A percentile compares a stretch with the other conserved stretches of the same genome.
Evolutionary conservation across 805 yeast genomes (phyloP).

Genomic region (Starmerella tilneyi): DNA sequence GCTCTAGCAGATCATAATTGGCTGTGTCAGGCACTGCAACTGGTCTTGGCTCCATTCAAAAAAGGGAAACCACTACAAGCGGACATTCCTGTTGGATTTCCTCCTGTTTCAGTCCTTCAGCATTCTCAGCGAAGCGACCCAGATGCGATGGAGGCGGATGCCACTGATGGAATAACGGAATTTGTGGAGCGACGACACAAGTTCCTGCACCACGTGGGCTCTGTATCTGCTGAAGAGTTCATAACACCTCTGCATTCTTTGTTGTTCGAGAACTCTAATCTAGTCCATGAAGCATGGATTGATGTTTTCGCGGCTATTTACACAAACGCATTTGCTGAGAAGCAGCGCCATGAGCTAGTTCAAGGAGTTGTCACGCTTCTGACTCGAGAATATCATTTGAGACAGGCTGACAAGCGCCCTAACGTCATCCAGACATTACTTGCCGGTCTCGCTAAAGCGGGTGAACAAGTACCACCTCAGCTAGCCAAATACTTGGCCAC

Average conservation of each 20-base stretch:
- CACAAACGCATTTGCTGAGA: constrained; percentile 51
- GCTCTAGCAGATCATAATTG: constrained; percentile 84
- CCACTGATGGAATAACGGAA: constrained; percentile 29
- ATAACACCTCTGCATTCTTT: constrained; percentile 65
- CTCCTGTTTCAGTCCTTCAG: constrained; percentile 25
- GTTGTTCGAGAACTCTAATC: constrained; percentile 68
- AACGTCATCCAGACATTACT: constrained; percentile 77
- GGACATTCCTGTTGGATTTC: constrained; percentile 28
- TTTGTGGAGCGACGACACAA: constrained; percentile 29
- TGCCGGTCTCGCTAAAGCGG: constrained; percentile 60
- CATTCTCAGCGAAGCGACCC: constrained; percentile 7
- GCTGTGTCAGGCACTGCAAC: constrained; percentile 86
- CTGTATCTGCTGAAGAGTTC: constrained; percentile 48
- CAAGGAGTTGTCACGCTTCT: constrained; percentile 66
- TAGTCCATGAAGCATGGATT: constrained; percentile 77
- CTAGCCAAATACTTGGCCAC: constrained; percentile 77
- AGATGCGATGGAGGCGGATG: constrained; percentile 26
- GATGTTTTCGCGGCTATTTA: constrained; percentile 74
- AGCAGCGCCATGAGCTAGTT: constrained; percentile 77
- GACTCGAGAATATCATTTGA: constrained; percentile 84
- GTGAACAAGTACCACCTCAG: constrained; percentile 82
- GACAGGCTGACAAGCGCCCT: constrained; percentile 77
- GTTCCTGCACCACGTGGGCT: constrained; percentile 33
- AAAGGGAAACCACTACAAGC: constrained; percentile 40
- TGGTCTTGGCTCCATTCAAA: constrained; percentile 70